Evolutionary conservation across 2,329 filamentous ascomycete genomes (phyloP).

Genomic region (Scedosporium dehoogii): DNA sequence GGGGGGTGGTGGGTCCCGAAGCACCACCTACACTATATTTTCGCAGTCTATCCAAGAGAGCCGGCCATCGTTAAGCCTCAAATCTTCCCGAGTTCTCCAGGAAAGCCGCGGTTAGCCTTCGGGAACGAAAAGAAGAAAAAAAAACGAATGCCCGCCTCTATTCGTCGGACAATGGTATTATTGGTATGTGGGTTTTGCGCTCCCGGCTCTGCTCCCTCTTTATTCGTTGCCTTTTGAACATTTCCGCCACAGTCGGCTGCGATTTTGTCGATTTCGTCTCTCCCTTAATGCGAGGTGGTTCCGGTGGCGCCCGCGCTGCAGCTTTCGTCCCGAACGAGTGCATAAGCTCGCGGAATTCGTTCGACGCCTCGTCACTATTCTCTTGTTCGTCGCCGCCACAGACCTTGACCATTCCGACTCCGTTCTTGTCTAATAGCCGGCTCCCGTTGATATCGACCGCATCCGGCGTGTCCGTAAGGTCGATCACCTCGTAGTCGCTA

Average conservation of each 20-base stretch:
- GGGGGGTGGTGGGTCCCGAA: too few relatives aligned
- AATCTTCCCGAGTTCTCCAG: background rate
- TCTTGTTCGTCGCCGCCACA: conserved; percentile 58
- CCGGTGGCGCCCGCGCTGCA: background rate
- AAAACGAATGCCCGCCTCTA: background rate
- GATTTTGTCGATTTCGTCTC: background rate
- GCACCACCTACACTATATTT: too few relatives aligned
- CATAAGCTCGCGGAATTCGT: conserved; percentile 57
- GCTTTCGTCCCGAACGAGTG: conserved; percentile 2
- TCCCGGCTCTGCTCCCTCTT: background rate
- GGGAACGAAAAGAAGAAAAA: background rate
- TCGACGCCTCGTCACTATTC: conserved; percentile 36
- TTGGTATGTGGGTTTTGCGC: background rate
- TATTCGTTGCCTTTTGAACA: conserved; percentile 5
- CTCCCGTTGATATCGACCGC: conserved; percentile 56
- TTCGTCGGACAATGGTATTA: background rate
- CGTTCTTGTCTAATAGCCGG: conserved; percentile 55
- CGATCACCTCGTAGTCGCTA: conserved; percentile 37
- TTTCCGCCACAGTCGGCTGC: conserved; percentile 10
- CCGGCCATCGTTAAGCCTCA: background rate
- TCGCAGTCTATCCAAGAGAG: background rate
- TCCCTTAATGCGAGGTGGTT: background rate
- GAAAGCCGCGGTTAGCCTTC: background rate
- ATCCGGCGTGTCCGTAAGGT: conserved; percentile 31
- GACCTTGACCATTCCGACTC: conserved; percentile 59